A percentile compares a stretch with the other conserved stretches of the same genome.
Evolutionary conservation across 306 rosid species (phyloP).

Genomic region (Vigna radiata): DNA sequence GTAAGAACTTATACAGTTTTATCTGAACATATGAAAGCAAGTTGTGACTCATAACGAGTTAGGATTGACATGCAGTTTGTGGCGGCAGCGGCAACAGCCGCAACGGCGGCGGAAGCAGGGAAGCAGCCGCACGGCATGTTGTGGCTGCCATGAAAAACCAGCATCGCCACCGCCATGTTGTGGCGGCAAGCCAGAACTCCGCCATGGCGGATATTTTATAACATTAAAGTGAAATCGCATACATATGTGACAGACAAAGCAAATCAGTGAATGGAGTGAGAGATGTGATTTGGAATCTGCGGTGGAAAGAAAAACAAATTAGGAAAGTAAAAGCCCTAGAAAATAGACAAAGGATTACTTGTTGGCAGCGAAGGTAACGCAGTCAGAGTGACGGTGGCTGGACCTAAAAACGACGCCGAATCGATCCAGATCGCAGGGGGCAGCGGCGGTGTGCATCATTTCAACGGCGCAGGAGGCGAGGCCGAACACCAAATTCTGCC

Average conservation of each 20-base stretch:
- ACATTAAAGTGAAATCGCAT: not conserved
- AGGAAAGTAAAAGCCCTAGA: conserved; percentile 38
- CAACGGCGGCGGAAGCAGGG: too few species aligned
- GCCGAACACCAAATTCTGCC: conserved; percentile 88
- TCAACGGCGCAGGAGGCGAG: conserved; percentile 98
- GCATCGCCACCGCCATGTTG: too few species aligned
- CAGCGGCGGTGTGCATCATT: conserved; percentile 95
- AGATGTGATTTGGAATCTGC: not conserved
- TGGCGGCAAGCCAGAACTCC: too few species aligned
- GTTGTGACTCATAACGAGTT: not conserved
- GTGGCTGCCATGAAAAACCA: too few species aligned
- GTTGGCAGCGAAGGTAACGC: conserved; percentile 96
- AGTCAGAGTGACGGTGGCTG: conserved; percentile 93
- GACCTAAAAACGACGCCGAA: conserved; percentile 94
- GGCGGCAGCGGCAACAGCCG: too few species aligned
- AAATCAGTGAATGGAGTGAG: not conserved
- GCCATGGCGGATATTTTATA: too few species aligned
- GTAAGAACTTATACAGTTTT: not conserved
- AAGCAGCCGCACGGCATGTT: too few species aligned
- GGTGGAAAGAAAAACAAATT: not conserved
- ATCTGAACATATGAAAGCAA: not conserved
- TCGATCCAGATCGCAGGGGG: conserved; percentile 93
- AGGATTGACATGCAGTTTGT: too few species aligned
- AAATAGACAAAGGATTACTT: conserved; percentile 48
- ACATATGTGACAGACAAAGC: not conserved